Percentiles rank a stretch among this genome's conserved stretches.
Evolutionary conservation across 1,284 basidiomycete genomes (phyloP).

Genomic region (Exobasidium cylindrosporum): DNA sequence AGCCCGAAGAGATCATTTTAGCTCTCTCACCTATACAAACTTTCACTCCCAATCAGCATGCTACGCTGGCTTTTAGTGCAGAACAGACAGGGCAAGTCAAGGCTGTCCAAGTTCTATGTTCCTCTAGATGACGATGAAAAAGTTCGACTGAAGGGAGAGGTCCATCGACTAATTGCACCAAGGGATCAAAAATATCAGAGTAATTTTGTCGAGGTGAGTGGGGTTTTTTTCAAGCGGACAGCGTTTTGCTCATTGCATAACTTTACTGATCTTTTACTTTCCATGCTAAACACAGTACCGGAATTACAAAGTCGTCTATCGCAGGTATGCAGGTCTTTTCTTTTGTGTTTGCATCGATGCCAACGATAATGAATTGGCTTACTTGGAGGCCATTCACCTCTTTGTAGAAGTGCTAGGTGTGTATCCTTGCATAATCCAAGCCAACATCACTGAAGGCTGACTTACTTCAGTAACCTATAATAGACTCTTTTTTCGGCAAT

Average conservation of each 20-base stretch:
- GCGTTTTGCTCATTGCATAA: background rate
- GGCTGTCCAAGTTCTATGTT: slow-evolving; percentile 94
- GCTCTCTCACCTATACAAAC: too few species aligned
- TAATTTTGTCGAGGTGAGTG: slow-evolving; percentile 90
- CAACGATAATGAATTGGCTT: slow-evolving; percentile 95
- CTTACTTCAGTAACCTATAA: background rate
- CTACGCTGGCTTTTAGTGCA: slow-evolving; percentile 89
- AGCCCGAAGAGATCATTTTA: too few species aligned
- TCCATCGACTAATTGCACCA: slow-evolving; percentile 91
- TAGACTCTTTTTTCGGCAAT: slow-evolving; percentile 96
- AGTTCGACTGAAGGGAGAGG: slow-evolving; percentile 88
- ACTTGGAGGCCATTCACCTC: slow-evolving; percentile 93
- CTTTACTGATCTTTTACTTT: background rate
- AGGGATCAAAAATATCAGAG: slow-evolving; percentile 97
- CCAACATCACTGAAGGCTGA: background rate
- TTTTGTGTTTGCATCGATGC: slow-evolving; percentile 97
- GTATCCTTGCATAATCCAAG: slow-evolving; percentile 41
- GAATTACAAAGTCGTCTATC: slow-evolving; percentile 50
- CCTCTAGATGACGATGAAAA: slow-evolving; percentile 62
- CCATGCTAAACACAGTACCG: slow-evolving; percentile 39
- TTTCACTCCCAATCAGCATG: slow-evolving; percentile 59
- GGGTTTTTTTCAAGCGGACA: too few species aligned
- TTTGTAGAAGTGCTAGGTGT: slow-evolving; percentile 96
- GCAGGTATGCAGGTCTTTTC: slow-evolving; percentile 69
- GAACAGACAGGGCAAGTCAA: slow-evolving; percentile 97